These are phyloP conservation scores for Stagonosporopsis chrysanthemi DNA, from an alignment of 2,329 filamentous ascomycete genomes.

Conservation along the genomic window DNA sequence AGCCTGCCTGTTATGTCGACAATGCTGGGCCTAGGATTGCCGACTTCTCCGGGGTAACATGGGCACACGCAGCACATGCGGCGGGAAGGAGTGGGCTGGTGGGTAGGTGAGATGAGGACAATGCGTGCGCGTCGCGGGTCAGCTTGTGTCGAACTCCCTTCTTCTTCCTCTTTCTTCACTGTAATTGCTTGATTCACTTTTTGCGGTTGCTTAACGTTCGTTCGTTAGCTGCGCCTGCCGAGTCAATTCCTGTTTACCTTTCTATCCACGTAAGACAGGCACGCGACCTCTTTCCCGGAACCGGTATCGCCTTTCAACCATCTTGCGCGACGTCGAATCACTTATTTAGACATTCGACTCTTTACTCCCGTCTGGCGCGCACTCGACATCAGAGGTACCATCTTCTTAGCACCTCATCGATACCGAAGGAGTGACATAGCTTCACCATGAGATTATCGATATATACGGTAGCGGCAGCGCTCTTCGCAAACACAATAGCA, in stretches of 20 bases:
- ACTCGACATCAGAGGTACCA: background rate
- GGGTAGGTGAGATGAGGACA: slow-evolving; percentile 9
- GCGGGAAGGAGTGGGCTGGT: slow-evolving; percentile 8
- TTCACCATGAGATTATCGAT: slow-evolving; percentile 38
- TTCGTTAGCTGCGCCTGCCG: slow-evolving; percentile 9
- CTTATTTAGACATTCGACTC: background rate
- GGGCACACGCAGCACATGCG: slow-evolving; percentile 5
- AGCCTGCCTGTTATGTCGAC: slow-evolving; percentile 5
- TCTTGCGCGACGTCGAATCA: background rate
- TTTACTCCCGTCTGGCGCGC: background rate
- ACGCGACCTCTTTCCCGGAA: slow-evolving; percentile 12
- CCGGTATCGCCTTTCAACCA: background rate
- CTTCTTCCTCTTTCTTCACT: background rate
- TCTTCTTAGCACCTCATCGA: slow-evolving; percentile 15
- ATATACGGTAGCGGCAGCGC: slow-evolving; percentile 31
- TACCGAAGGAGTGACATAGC: background rate
- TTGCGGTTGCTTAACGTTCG: background rate
- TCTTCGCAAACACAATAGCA: slow-evolving; percentile 31
- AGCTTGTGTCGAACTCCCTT: slow-evolving; percentile 7
- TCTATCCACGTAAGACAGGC: slow-evolving; percentile 12
- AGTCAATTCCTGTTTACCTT: slow-evolving; percentile 10
- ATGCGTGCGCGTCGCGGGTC: slow-evolving; percentile 14
- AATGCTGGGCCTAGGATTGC: slow-evolving; percentile 6
- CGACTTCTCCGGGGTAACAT: slow-evolving; percentile 19
- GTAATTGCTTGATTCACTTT: background rate